Evolutionary conservation across 139 green algal genomes (phyloP), one percentile per base, ranked within the genome.

Genomic region (Haematococcus lacustris): DNA sequence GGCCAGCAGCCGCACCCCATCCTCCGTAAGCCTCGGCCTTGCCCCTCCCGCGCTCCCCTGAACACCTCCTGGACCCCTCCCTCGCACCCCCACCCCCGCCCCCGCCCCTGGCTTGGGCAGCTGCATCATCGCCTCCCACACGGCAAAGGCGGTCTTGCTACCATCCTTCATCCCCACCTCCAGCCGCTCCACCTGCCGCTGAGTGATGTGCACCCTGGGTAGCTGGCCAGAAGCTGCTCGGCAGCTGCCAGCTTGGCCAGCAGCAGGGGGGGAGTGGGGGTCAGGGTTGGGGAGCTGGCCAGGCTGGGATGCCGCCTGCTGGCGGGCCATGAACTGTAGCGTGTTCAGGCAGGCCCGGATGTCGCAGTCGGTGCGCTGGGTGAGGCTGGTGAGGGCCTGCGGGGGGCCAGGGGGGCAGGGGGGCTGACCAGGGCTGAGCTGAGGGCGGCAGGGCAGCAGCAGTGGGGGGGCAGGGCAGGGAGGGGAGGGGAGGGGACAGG

Each of bases 331-430:
- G 65, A 96, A 85, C 84, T 98, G 94, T 68, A 99, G 85, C 23
- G 92, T 94, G 85, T 98, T 97, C 30, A 99, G 87, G 81, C 88
- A 96, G 6, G 91, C 73, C 21, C 95, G 83, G 50, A 98, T 88
- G 84, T 99, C 95, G 33, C 75, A 80, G 28, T 82, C 70, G 1
- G 75, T 82, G 38, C 81, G 74, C 67, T 86, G 78, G 51, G 71
- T 74, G 50, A 89, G 78, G 38, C 66, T 38, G 37, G 66, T 43
- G 71, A 88, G 76, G 0, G 83, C 79, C 37, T 71, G 66, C 13
- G 62, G 7, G 53, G 9, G 23, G 17, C 9, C 28, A 9, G 4
- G 28, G 17, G 28, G 23, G 30, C 1, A 38, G 37, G 1, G 1
- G 61, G 3, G 71, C 0, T 2, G n/a, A n/a, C n/a, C n/a, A n/a